Conservation (phyloP, 1,139 yeast genomes). For the Pichia sp. region DNA sequence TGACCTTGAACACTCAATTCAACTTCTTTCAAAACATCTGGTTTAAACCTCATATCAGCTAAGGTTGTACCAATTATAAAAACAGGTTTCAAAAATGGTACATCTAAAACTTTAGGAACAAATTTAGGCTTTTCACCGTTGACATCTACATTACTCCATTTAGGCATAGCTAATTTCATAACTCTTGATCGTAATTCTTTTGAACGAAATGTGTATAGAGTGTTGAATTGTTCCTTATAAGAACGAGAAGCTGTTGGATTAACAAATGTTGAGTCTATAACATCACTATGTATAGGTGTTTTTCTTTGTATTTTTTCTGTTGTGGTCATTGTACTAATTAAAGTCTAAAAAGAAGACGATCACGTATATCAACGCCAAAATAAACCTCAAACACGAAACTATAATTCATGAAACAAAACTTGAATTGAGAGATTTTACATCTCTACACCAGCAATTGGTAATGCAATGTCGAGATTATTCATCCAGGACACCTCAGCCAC, state of each 20-base stretch:
- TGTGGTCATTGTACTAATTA: not conserved
- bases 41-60: constrained; percentile 76
- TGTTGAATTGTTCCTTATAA: constrained; percentile 67
- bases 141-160: constrained; percentile 47
- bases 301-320: not conserved
- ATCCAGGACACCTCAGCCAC: not conserved
- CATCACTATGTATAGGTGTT: not conserved
- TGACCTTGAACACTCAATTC: constrained; percentile 52
- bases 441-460: not conserved
- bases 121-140: constrained; percentile 34
- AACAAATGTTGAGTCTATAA: constrained; percentile 7
- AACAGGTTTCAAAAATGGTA: constrained; percentile 59
- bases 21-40: constrained; percentile 78
- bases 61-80: constrained; percentile 92
- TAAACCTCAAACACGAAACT: not conserved
- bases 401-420: not conserved
- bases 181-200: constrained; percentile 49
- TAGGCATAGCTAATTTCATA: constrained; percentile 38
- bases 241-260: constrained; percentile 31
- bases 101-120: constrained; percentile 69
- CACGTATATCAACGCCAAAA: not conserved
- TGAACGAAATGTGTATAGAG: constrained; percentile 64
- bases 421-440: not conserved
- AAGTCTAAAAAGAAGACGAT: not conserved
- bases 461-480: not conserved